Conservation (phyloP, 163 green algal species). For the Coccomyxa subellipsoidea region DNA sequence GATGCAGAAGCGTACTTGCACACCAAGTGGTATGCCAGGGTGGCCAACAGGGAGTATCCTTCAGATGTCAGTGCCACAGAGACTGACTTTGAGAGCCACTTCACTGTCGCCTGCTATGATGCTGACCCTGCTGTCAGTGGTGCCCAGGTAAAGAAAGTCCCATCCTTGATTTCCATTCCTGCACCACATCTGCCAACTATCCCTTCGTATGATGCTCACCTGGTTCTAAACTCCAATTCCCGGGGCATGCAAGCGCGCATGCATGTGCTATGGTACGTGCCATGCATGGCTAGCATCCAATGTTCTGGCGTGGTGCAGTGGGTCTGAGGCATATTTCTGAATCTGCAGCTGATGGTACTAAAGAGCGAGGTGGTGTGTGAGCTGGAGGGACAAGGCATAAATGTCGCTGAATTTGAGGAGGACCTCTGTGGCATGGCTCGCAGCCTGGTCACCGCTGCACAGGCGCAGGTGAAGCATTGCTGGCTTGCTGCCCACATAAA, state of each 20-base stretch:
- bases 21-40: background rate
- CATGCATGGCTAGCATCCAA: too few relatives aligned
- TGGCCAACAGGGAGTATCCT: constrained; percentile 5
- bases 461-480: background rate
- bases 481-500: too few relatives aligned
- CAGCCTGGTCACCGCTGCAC: background rate
- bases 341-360: constrained; percentile 9
- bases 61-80: background rate
- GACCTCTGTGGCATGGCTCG: background rate
- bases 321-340: background rate
- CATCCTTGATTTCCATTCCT: too few relatives aligned
- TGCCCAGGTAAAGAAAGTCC: background rate
- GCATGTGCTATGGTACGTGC: background rate
- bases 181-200: too few relatives aligned
- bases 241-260: background rate
- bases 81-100: constrained; percentile 7
- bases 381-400: background rate
- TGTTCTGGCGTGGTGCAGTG: background rate
- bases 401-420: background rate
- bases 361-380: background rate
- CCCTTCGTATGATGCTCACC: too few relatives aligned
- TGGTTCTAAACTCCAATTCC: too few relatives aligned
- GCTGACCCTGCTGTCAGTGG: background rate
- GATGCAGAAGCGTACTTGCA: constrained; percentile 3
- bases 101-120: constrained; percentile 16